Base-by-base conservation (phyloP, 371 early-diverging fungal genomes). In the Sporodiniella umbellata region DNA sequence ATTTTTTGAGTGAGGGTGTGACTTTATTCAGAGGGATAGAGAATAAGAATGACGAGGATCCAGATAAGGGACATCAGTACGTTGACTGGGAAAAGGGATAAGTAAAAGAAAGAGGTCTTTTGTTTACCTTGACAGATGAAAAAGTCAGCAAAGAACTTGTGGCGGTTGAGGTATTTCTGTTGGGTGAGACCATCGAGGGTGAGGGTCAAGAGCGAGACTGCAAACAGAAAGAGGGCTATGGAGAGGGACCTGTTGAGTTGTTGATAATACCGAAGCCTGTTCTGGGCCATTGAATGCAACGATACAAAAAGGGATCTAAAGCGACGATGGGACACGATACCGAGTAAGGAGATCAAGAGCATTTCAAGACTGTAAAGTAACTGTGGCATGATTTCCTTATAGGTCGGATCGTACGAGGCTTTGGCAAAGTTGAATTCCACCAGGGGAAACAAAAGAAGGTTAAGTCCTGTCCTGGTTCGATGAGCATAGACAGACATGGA, bases 311-410 rank as follows among this genome's bases (percentile, higher is more conserved):
- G n/a, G n/a, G n/a, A n/a, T 11, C 56, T 54, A 55, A 79, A 79
- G 26, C 75, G 58, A 24, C 58, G 60, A 52, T 79, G 75, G 15
- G 77, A 76, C 17, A 64, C 56, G 10, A 70, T 51, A 25, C 77
- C 77, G 11, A 79, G 48, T n/a, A 65, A 26, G 2, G 68, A 47
- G 18, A 76, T 58, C 11, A 72, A 39, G 28, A 74, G 44, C 7
- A 76, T 24, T 40, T 72, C 74, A 66, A 47, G 8, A 18, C 72
- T 68, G 53, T 76, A 76, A 8, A 70, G 65, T 3, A 76, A 45
- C 42, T 76, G 64, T 26, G 77, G 77, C 57, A 76, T 70, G 35
- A 72, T 58, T 60, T 76, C 77, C 48, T 72, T 70, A 30, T 62
- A 76, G 0, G 72, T 72, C 10, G 48, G 45, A 35, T 61, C 53